Evolutionary conservation across 768 basidiomycete species (phyloP).

Genomic region (Pisolithus orientalis): DNA sequence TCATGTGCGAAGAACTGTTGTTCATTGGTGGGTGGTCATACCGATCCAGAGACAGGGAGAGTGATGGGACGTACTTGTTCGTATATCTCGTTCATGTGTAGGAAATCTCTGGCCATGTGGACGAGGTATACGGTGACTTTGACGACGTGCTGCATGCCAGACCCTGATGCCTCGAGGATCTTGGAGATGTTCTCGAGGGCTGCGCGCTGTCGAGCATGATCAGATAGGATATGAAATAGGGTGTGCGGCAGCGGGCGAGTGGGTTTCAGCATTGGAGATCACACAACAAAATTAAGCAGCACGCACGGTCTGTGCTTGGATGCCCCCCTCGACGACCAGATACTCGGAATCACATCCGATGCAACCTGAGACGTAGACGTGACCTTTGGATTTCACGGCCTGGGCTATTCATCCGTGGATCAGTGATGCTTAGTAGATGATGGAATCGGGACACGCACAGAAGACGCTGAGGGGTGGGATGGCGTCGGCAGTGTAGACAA

Average conservation of each 20-base stretch:
- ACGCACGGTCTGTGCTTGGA: constrained; percentile 34
- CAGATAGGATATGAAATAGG: no score
- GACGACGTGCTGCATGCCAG: constrained; percentile 30
- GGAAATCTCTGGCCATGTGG: constrained; percentile 32
- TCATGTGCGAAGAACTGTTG: constrained; percentile 41
- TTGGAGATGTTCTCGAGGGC: constrained; percentile 35
- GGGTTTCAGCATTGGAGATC: neutral
- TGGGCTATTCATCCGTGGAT: constrained; percentile 22
- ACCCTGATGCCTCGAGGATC: constrained; percentile 34
- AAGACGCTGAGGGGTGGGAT: constrained; percentile 29
- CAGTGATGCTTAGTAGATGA: neutral
- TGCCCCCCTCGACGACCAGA: constrained; percentile 30
- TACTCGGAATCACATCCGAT: constrained; percentile 29
- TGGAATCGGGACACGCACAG: constrained; percentile 16
- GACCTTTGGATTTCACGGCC: constrained; percentile 28
- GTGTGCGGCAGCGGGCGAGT: neutral
- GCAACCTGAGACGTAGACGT: constrained; percentile 36
- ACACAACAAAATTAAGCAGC: neutral
- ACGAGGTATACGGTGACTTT: constrained; percentile 37
- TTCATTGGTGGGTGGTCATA: neutral
- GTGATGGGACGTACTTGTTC: constrained; percentile 16
- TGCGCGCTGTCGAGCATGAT: constrained; percentile 17
- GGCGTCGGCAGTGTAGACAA: constrained; percentile 22
- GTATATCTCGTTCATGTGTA: constrained; percentile 35
- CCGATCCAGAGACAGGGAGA: neutral